Percentiles rank a stretch among this genome's conserved stretches.
These are phyloP conservation scores for Talaromyces proteolyticus DNA, from an alignment of 495 filamentous ascomycete genomes.

Conservation along the genomic window DNA sequence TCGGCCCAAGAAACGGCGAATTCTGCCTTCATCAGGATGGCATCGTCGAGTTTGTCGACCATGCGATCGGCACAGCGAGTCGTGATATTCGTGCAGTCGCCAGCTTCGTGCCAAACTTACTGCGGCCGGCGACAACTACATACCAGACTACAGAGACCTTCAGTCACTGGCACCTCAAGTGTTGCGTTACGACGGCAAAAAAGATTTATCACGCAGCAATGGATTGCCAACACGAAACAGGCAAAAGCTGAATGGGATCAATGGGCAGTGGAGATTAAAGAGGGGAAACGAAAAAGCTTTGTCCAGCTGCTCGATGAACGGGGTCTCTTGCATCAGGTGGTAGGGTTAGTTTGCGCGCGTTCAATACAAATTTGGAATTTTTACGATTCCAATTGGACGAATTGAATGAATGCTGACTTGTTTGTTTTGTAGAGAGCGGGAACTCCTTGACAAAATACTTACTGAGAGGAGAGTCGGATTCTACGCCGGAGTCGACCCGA, in stretches of 20 bases:
- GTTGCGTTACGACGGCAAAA: slow-evolving; percentile 18
- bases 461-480: slow-evolving; percentile 63
- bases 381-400: neutral
- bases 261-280: slow-evolving; percentile 49
- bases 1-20: no score
- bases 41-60: neutral
- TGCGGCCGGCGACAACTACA: slow-evolving; percentile 2
- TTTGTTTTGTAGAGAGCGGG: slow-evolving; percentile 40
- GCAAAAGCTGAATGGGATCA: slow-evolving; percentile 52
- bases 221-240: slow-evolving; percentile 43
- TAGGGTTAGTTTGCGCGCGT: slow-evolving; percentile 65
- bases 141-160: neutral
- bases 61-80: neutral
- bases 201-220: slow-evolving; percentile 43
- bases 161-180: neutral
- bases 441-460: slow-evolving; percentile 65
- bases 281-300: slow-evolving; percentile 57
- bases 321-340: slow-evolving; percentile 71
- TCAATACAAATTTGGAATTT: no score
- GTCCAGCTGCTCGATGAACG: slow-evolving; percentile 70
- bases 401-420: slow-evolving; percentile 7
- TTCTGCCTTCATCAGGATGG: neutral
- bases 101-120: neutral
- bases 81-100: neutral
- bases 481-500: slow-evolving; percentile 91